Base-by-base conservation (phyloP, 345 rosid species). In the Salix purpurea region DNA sequence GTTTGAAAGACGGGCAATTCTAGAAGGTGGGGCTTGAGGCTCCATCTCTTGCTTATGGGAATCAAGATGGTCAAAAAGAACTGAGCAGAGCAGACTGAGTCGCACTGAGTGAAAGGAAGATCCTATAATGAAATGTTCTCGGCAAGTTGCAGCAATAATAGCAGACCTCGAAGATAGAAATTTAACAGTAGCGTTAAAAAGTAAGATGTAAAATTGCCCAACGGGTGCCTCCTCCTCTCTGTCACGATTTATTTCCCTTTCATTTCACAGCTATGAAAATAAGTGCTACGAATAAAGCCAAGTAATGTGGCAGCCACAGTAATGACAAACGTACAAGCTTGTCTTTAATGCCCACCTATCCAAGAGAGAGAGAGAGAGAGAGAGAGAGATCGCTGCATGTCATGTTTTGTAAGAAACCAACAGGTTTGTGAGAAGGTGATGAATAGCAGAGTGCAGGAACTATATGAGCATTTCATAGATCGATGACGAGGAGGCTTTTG, bases 1-100 rank as follows among this genome's bases (percentile, higher is more conserved):
- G 37, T 65, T 80, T 26, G 81, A 74, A 69, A 76, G 74, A 68
- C 76, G 80, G 28, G 85, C 83, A 46, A 81, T 28, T 74, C 75
- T 75, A 69, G 73, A 68, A 23, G 82, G 80, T 52, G 77, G 77
- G 66, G 48, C 4, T 74, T 70, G 84, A 46, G 79, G 30, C 36
- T 86, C 86, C 84, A 82, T 84, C 42, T 74, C 74, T 70, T 28
- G 32, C 6, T 23, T 37, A 46, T 40, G 64, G 48, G 74, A 54
- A 70, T 36, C 67, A 52, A 40, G 67, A 64, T 50, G 65, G 76
- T 9, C 46, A 44, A 67, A 40, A 66, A 68, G 64, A 69, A 77
- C 46, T 71, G 24, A 23, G 54, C 39, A 72, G 48, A 56, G 2
- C 13, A 28, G 42, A 36, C 40, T 0, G 79, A 39, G 40, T 21